Base-by-base conservation (phyloP, 805 yeast genomes). In the Saturnispora besseyi region DNA sequence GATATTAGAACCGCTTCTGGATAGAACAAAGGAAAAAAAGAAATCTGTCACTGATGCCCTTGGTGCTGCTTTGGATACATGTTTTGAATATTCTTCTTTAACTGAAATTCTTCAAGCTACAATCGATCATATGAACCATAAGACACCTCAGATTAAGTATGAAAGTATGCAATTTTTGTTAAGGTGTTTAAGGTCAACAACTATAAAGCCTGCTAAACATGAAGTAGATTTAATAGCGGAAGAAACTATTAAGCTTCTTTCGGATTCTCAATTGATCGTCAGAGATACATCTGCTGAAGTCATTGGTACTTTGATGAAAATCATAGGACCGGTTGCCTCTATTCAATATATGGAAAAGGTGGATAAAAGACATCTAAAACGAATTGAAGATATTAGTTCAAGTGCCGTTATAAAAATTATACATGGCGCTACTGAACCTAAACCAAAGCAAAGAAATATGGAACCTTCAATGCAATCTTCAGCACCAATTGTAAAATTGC, bases 21-120 rank as follows among this genome's bases (percentile, higher is more conserved):
- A 88, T 56, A 75, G 97, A 57, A 78, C 87, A 12, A 90, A 88
- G 61, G 99, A 93, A 63, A 89, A 86, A 70, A 91, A 91, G 60
- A 82, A 77, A 26, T 70, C 82, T 3, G 93, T 88, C 0, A 70
- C 84, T 2, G 89, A 82, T 24, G 84, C 93, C 0, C 69, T 91
- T n/a, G 70, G 73, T 18, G 66, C 63, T 26, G 82, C 91, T 0
- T 69, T 90, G 47, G 85, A 82, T 62, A 76, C 84, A 0, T 72
- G 85, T 3, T 84, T 81, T 55, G 59, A 59, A 32, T 68, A 68
- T 52, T 70, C 82, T 10, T 73, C 79, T 0, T 68, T 78, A 22
- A 59, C 71, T 36, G 84, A 78, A 34, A 67, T 86, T 22, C 63
- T 85, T 37, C 86, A 82, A 21, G 82, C 79, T 3, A 69, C 81